Evolutionary conservation across 305 asterid genomes (phyloP), one percentile per base, ranked within the genome.

Genomic region (Andrographis paniculata): DNA sequence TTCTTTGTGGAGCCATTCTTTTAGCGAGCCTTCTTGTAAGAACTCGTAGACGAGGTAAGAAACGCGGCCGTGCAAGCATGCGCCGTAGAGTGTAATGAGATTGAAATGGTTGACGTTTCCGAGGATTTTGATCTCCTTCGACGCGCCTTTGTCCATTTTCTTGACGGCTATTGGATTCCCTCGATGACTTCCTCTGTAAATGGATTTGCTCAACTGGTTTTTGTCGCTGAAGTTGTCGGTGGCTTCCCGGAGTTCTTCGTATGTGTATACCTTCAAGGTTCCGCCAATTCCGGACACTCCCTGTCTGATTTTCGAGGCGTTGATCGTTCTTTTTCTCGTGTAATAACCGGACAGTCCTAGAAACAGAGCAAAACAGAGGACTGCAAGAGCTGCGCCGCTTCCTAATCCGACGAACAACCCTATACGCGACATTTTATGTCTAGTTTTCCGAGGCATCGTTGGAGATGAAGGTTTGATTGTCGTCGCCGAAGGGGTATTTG

Each of bases 31-130:
- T 27, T 75, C 73, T 50, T 69, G 82, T 60, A 75, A 47, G 66
- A 66, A 79, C 61, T 83, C 94, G 11, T 74, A 79, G 27, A 74
- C 84, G 17, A 77, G 78, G 49, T 66, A 79, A 54, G 60, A 62
- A 38, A 22, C 46, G 30, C 55, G 53, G 2, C 54, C 52, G n/a
- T 67, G 67, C 56, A 65, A 59, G 48, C 84, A 76, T 3, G 68
- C 66, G 41, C 94, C 94, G 33, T 53, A 68, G 12, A 82, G 81
- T 38, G 63, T 61, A 24, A 82, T 67, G 46, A 82, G 37, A 44
- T 82, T 82, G 69, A 73, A 63, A 61, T 82, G 89, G 61, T 61
- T 74, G 59, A 82, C 65, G 48, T 69, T 69, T 3, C 62, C 59
- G 8, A 72, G 79, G 48, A 82, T 70, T 23, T 70, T 66, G 42